Percentiles rank a stretch among this genome's conserved stretches.
phyloP scores from a whole-genome alignment of 805 yeast genomes.

The Metschnikowia baotianmanensis region DNA sequence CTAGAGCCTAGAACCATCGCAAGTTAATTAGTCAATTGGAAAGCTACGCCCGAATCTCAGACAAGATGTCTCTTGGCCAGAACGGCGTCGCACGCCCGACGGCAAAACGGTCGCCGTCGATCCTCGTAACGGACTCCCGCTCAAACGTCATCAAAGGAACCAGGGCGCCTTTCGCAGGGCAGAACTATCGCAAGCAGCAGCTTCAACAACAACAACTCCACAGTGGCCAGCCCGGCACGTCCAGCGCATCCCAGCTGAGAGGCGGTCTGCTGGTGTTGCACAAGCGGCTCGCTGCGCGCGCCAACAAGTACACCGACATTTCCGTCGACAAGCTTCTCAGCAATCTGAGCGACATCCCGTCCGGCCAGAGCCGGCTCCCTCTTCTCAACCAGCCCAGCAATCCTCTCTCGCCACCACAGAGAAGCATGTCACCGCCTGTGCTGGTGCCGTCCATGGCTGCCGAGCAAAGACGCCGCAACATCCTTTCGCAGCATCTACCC shows the following conservation, averaged over 20 bases:
- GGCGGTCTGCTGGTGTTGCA: constrained; percentile 18
- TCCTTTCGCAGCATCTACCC: constrained; percentile 54
- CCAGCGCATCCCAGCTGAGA: constrained; percentile 7
- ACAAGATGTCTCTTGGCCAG: constrained; percentile 14
- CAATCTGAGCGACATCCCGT: constrained; percentile 83
- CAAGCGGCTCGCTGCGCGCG: constrained; percentile 13
- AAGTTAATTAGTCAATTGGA: too few species aligned
- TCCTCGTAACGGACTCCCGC: constrained; percentile 87
- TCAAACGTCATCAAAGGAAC: constrained; percentile 47
- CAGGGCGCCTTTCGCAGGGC: constrained; percentile 83
- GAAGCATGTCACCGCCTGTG: constrained; percentile 23
- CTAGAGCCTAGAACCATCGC: too few species aligned
- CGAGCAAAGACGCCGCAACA: constrained; percentile 29
- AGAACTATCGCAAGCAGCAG: constrained; percentile 40
- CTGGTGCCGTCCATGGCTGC: constrained; percentile 11
- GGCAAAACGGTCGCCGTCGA: constrained; percentile 89
- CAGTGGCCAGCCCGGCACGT: constrained; percentile 7
- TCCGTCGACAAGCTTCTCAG: constrained; percentile 78
- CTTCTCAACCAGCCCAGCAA: constrained; percentile 17
- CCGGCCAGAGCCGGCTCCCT: constrained; percentile 59
- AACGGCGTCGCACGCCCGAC: constrained; percentile 43
- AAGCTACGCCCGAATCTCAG: too few species aligned
- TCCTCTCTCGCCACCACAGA: constrained; percentile 16
- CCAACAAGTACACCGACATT: constrained; percentile 65
- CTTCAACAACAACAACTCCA: constrained; percentile 34